Conservation (phyloP, 208 protist genomes). For the Leishmania tarentolae region DNA sequence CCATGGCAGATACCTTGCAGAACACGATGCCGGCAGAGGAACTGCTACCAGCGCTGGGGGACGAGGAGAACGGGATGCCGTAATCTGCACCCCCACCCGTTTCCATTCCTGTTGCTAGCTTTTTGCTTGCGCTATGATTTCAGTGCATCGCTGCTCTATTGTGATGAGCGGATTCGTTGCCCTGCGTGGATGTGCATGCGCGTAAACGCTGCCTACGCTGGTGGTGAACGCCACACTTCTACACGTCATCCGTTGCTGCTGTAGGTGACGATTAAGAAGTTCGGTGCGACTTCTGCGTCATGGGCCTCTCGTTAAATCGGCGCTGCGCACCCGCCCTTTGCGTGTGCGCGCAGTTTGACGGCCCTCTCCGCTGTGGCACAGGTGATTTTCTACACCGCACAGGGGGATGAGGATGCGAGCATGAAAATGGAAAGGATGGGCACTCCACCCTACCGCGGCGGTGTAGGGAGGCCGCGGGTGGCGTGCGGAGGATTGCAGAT, state of each 20-base stretch:
- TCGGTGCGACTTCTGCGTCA: neutral
- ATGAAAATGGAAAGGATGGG: neutral
- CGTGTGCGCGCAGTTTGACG: neutral
- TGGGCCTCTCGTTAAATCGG: neutral
- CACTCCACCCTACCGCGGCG: neutral
- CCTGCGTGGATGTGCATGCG: neutral
- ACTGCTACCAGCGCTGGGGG: neutral
- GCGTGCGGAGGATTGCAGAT: neutral
- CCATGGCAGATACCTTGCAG: conserved; percentile 20
- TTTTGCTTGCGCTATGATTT: neutral
- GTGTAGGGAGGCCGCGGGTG: neutral
- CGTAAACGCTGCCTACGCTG: neutral
- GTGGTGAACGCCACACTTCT: neutral
- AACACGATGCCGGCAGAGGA: conserved; percentile 5
- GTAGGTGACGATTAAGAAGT: neutral
- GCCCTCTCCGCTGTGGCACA: neutral
- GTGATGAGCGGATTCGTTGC: neutral
- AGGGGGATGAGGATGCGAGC: neutral
- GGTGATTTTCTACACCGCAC: neutral
- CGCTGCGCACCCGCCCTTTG: neutral
- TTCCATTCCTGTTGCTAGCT: neutral
- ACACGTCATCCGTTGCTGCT: neutral
- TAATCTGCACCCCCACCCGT: neutral
- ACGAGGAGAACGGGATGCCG: neutral
- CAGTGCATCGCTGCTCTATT: neutral